Evolutionary conservation across 2,329 filamentous ascomycete genomes (phyloP).

Genomic region (Diaporthe citriasiana): DNA sequence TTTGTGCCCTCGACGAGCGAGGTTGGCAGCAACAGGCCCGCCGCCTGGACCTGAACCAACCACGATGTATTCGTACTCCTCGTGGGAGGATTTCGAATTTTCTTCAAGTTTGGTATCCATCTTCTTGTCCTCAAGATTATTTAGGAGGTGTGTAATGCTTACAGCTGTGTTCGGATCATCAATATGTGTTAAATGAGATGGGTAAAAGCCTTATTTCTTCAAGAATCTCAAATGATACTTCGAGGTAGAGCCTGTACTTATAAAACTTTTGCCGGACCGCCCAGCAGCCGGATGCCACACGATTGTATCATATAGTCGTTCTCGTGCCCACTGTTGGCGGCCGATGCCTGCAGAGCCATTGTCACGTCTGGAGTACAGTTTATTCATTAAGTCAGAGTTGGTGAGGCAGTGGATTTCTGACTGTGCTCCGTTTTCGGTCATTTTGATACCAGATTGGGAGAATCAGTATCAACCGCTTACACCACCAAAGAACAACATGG

Average conservation of each 20-base stretch:
- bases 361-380: background rate
- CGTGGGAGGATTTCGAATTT: background rate
- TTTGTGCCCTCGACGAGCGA: conserved; percentile 65
- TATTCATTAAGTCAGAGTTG: background rate
- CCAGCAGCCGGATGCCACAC: too few species aligned
- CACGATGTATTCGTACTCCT: conserved; percentile 63
- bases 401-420: background rate
- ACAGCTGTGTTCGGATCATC: background rate
- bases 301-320: background rate
- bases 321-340: background rate
- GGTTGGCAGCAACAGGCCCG: conserved; percentile 63
- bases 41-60: conserved; percentile 68
- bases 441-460: background rate
- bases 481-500: background rate
- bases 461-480: background rate
- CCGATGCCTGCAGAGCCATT: background rate
- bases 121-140: background rate
- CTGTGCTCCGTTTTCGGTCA: background rate
- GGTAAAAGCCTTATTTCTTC: background rate
- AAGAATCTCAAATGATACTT: background rate
- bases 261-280: background rate
- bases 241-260: background rate
- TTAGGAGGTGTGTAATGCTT: background rate
- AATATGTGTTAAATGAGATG: background rate
- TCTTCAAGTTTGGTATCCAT: background rate